Conservation (phyloP, 768 basidiomycete species). For the Serendipita indica region DNA sequence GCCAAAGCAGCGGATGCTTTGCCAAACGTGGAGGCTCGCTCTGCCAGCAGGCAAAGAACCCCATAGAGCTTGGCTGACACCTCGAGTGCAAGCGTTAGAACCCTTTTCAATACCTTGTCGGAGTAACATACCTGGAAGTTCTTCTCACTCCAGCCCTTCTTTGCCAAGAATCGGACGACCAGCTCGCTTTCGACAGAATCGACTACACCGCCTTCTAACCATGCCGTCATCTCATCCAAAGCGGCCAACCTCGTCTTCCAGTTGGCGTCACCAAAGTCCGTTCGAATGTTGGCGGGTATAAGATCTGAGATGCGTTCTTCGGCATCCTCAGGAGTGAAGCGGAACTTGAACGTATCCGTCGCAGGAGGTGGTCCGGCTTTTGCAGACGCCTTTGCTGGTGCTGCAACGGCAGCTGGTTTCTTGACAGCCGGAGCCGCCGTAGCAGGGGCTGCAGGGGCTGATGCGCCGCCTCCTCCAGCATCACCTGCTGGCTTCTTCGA, state of each 20-base stretch:
- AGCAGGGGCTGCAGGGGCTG: conserved; percentile 17
- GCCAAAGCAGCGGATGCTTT: conserved; percentile 71
- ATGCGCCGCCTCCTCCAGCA: conserved; percentile 20
- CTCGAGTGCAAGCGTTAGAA: conserved; percentile 27
- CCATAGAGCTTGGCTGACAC: conserved; percentile 83
- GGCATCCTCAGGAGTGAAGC: conserved; percentile 83
- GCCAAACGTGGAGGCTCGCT: conserved; percentile 69
- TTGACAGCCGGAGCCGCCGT: conserved; percentile 25
- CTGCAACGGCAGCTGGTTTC: conserved; percentile 20
- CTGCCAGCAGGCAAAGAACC: conserved; percentile 56
- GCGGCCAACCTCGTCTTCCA: conserved; percentile 89
- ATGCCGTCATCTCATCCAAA: conserved; percentile 68
- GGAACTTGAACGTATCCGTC: conserved; percentile 81
- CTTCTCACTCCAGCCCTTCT: conserved; percentile 96
- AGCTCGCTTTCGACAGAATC: conserved; percentile 72
- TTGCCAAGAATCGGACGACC: conserved; percentile 69
- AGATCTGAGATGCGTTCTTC: conserved; percentile 58
- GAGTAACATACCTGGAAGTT: conserved; percentile 73
- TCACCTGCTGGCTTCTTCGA: conserved; percentile 39
- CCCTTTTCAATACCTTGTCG: background rate
- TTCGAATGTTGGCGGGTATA: conserved; percentile 55
- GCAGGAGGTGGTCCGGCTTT: conserved; percentile 35
- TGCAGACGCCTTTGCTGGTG: conserved; percentile 32
- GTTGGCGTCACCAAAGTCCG: conserved; percentile 68
- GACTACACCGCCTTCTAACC: conserved; percentile 54